phyloP scores from a whole-genome alignment of 371 early-diverging fungal species.

The Haplosporangium sp. region DNA sequence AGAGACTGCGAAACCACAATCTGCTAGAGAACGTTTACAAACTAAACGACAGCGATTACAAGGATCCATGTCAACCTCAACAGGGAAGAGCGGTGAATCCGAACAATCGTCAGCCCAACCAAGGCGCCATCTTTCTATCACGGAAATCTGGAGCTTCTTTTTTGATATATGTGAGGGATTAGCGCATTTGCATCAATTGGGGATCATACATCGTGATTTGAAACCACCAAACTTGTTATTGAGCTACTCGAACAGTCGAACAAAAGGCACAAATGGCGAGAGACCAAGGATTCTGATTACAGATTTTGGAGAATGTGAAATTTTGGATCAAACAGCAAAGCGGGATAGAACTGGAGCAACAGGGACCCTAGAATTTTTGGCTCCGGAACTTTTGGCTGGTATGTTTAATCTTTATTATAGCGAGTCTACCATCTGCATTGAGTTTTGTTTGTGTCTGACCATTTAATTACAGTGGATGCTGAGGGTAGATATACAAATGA shows the following conservation, averaged over 20 bases:
- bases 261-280: constrained; percentile 51
- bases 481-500: constrained; percentile 74
- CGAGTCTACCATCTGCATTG: not conserved
- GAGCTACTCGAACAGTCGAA: constrained; percentile 66
- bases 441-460: not conserved
- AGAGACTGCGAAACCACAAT: constrained; percentile 20
- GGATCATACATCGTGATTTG: constrained; percentile 91
- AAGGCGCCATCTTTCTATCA: constrained; percentile 65
- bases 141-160: constrained; percentile 87
- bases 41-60: constrained; percentile 45
- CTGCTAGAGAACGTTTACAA: constrained; percentile 41
- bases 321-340: constrained; percentile 64
- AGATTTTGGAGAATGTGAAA: constrained; percentile 98
- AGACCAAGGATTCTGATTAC: constrained; percentile 87
- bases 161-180: constrained; percentile 90
- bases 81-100: constrained; percentile 6
- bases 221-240: constrained; percentile 94
- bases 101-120: not conserved
- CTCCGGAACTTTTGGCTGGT: constrained; percentile 80
- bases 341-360: constrained; percentile 92
- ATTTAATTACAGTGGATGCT: constrained; percentile 59
- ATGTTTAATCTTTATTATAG: not conserved
- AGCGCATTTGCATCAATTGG: constrained; percentile 85
- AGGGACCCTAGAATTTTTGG: constrained; percentile 96
- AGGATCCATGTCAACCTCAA: not conserved